Conservation (phyloP, 176 grass and related monocot species). For the Pharus latifolius region DNA sequence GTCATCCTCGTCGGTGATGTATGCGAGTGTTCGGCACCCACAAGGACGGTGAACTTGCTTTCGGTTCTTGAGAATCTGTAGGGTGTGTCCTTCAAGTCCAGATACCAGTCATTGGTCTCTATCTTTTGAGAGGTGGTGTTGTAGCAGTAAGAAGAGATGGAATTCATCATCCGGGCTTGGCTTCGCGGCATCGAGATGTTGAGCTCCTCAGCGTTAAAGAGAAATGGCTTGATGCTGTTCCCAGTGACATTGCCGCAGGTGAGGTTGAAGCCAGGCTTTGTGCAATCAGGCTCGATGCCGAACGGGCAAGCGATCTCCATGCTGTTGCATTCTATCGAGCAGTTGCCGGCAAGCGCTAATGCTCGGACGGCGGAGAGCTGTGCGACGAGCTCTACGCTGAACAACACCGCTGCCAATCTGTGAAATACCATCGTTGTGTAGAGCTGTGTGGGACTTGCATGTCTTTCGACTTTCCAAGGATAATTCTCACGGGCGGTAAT, state of each 20-base stretch:
- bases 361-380: too few relatives aligned
- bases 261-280: too few relatives aligned
- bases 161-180: constrained; percentile 5
- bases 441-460: too few relatives aligned
- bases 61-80: background rate
- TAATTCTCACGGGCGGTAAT: too few relatives aligned
- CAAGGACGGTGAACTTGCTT: background rate
- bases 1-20: too few relatives aligned
- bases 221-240: background rate
- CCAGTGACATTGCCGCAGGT: background rate
- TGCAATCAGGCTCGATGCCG: too few relatives aligned
- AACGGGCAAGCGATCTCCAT: constrained; percentile 8
- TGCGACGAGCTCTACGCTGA: too few relatives aligned
- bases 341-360: too few relatives aligned
- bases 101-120: fast-evolving
- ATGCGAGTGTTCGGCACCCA: too few relatives aligned
- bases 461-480: too few relatives aligned
- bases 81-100: background rate
- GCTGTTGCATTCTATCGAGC: background rate
- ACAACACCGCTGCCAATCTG: too few relatives aligned
- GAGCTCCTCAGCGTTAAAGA: background rate
- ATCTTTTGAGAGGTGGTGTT: background rate
- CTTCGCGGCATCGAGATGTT: background rate
- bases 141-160: background rate
- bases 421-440: too few relatives aligned